These are phyloP conservation scores for Neurospora pannonica DNA, from an alignment of 495 filamentous ascomycete species.

Conservation along the genomic window DNA sequence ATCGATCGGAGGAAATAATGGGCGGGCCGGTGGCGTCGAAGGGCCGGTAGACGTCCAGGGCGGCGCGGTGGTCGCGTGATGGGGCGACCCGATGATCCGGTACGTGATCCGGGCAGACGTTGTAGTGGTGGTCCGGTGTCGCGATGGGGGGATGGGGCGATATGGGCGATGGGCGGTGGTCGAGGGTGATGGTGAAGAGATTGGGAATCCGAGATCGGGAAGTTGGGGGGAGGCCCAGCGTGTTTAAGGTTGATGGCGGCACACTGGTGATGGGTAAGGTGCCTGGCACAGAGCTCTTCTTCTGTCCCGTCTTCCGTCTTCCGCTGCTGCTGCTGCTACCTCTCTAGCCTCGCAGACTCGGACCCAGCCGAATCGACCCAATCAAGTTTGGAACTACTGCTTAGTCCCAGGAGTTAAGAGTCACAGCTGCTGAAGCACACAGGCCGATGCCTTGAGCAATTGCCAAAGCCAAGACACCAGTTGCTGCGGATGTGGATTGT, in stretches of 20 bases:
- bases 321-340: not conserved
- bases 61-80: conserved; percentile 19
- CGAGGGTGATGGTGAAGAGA: not conserved
- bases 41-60: conserved; percentile 15
- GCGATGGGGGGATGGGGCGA: conserved; percentile 7
- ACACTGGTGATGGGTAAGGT: not conserved
- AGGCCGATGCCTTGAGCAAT: not conserved
- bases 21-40: conserved; percentile 3
- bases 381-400: not conserved
- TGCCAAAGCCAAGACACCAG: not conserved
- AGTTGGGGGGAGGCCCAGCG: not conserved
- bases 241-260: not conserved
- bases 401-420: not conserved
- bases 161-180: not conserved
- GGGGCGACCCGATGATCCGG: conserved; percentile 8
- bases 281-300: not conserved
- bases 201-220: not conserved
- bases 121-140: conserved; percentile 26
- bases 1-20: conserved; percentile 1
- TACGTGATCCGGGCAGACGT: conserved; percentile 13
- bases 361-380: not conserved
- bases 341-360: not conserved
- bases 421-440: not conserved
- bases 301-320: not conserved
- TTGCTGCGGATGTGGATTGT: not conserved